Evolutionary conservation across 2,329 filamentous ascomycete species (phyloP).

Genomic region (Aspergillus calidoustus): DNA sequence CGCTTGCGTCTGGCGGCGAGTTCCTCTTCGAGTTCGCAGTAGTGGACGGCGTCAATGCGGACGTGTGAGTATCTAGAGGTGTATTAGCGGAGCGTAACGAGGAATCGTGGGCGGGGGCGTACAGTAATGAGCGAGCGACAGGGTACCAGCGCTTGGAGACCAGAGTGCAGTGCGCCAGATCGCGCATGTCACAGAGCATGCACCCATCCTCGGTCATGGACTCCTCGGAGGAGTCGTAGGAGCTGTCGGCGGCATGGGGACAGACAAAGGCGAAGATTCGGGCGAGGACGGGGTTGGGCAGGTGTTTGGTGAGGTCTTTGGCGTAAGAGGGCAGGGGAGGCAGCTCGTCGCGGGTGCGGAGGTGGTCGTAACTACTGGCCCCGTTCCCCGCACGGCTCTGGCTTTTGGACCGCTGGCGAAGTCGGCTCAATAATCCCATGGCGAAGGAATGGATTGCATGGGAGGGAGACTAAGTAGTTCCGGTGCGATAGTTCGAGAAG

Average conservation of each 20-base stretch:
- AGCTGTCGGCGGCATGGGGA: constrained; percentile 77
- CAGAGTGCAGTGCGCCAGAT: constrained; percentile 78
- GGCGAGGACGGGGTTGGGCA: constrained; percentile 72
- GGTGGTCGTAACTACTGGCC: constrained; percentile 24
- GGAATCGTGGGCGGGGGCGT: constrained; percentile 27
- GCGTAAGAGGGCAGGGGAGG: constrained; percentile 26
- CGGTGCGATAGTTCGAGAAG: background rate
- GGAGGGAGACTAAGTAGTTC: constrained; percentile 9
- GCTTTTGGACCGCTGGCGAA: constrained; percentile 35
- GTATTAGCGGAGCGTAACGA: constrained; percentile 15
- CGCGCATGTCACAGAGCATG: constrained; percentile 91
- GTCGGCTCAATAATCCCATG: constrained; percentile 39
- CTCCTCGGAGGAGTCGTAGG: constrained; percentile 81
- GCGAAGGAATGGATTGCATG: constrained; percentile 14
- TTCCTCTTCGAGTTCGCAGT: constrained; percentile 83
- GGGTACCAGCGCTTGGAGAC: constrained; percentile 74
- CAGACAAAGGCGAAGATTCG: constrained; percentile 83
- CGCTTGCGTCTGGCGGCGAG: constrained; percentile 79
- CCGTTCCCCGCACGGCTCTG: constrained; percentile 34
- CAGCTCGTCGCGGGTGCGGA: constrained; percentile 25
- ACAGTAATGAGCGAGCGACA: constrained; percentile 65
- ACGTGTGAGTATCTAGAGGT: constrained; percentile 77
- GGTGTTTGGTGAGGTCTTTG: constrained; percentile 50
- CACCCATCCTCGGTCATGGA: constrained; percentile 78
- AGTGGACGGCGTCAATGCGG: constrained; percentile 91